phyloP scores from a whole-genome alignment of 345 rosid genomes.

The Hibiscus tridactylites region DNA sequence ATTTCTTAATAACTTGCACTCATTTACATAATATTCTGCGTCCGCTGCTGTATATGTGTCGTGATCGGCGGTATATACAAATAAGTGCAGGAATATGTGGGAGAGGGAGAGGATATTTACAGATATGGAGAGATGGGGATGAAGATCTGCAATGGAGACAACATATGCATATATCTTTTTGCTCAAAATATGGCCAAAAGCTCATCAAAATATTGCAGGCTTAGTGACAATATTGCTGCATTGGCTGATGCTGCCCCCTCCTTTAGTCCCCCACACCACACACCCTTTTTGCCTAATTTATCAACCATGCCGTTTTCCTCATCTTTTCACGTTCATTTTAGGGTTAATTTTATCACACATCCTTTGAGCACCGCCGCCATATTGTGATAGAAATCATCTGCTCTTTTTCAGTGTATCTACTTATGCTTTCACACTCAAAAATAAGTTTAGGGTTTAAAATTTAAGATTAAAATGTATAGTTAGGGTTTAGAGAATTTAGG shows the following conservation, averaged over 20 bases:
- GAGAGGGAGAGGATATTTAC: not conserved
- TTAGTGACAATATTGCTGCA: not conserved
- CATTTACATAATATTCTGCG: too few relatives aligned
- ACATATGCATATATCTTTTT: not conserved
- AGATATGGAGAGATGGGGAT: not conserved
- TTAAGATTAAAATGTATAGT: too few relatives aligned
- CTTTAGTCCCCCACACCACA: slow-evolving; percentile 2
- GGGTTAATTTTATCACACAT: not conserved
- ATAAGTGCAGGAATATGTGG: too few relatives aligned
- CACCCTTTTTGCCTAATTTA: not conserved
- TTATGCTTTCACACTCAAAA: too few relatives aligned
- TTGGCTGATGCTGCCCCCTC: not conserved
- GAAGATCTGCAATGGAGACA: not conserved
- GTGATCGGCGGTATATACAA: too few relatives aligned
- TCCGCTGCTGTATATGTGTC: too few relatives aligned
- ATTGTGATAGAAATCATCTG: too few relatives aligned
- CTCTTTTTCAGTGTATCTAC: too few relatives aligned
- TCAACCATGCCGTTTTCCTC: not conserved
- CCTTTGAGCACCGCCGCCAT: not conserved
- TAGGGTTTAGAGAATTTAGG: too few relatives aligned
- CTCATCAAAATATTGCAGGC: slow-evolving; percentile 4
- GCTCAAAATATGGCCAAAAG: not conserved
- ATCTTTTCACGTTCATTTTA: not conserved
- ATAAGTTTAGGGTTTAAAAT: too few relatives aligned
- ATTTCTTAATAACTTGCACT: too few relatives aligned